Evolutionary conservation across 1,284 basidiomycete species (phyloP).

Genomic region (Tylopilus microsporus): DNA sequence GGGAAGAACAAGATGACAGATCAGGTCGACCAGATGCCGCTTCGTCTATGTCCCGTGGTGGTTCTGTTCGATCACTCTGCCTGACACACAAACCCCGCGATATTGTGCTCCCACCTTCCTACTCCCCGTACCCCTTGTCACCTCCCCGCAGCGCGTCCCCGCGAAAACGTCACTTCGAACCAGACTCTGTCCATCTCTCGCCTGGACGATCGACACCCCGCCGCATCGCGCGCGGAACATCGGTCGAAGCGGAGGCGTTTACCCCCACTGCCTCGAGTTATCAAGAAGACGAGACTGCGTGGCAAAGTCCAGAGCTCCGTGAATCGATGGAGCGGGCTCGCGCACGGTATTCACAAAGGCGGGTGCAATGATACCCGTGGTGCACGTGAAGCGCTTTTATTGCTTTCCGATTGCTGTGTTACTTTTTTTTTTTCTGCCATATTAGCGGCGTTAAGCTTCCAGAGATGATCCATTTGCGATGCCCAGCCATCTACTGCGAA

Average conservation of each 20-base stretch:
- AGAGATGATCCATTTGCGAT: background rate
- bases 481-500: constrained; percentile 3
- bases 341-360: constrained; percentile 33
- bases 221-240: constrained; percentile 20
- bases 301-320: constrained; percentile 56
- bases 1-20: constrained; percentile 46
- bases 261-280: constrained; percentile 25
- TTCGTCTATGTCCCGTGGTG: constrained; percentile 23
- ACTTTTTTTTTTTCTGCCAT: background rate
- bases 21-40: background rate
- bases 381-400: background rate
- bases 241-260: constrained; percentile 30
- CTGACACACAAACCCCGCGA: constrained; percentile 28
- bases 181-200: constrained; percentile 16
- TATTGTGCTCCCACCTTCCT: constrained; percentile 28
- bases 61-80: constrained; percentile 29
- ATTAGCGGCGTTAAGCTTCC: background rate
- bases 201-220: constrained; percentile 19
- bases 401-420: background rate
- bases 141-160: constrained; percentile 30
- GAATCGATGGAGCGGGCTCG: constrained; percentile 63
- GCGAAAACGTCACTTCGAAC: constrained; percentile 29
- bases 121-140: constrained; percentile 25
- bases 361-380: constrained; percentile 13
- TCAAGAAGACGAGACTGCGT: constrained; percentile 38